Percentiles rank a stretch among this genome's conserved stretches.
These are phyloP conservation scores for Skeletonema menzelii DNA, from an alignment of 108 stramenopile species.

Conservation along the genomic window DNA sequence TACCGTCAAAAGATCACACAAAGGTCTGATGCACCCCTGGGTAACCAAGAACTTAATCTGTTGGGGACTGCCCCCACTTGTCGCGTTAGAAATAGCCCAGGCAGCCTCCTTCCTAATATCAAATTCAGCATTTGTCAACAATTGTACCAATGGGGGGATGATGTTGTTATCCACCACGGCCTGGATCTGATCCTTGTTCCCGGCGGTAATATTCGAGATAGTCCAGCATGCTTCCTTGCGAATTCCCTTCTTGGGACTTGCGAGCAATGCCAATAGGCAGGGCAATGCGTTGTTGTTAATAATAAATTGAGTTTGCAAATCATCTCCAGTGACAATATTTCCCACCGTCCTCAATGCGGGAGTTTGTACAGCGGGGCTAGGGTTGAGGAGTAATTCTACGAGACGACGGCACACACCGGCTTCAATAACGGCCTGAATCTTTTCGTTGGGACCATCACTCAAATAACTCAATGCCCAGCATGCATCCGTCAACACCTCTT, in stretches of 20 bases:
- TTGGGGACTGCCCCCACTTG: slow-evolving; percentile 91
- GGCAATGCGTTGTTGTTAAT: slow-evolving; percentile 96
- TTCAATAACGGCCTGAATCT: slow-evolving; percentile 98
- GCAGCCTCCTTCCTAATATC: slow-evolving; percentile 99
- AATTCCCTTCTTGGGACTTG: slow-evolving; percentile 95
- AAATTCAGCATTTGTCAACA: slow-evolving; percentile 93
- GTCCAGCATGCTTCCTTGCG: slow-evolving; percentile 99
- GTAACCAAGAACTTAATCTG: slow-evolving; percentile 95
- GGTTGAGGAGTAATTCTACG: slow-evolving; percentile 94
- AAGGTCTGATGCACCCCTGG: slow-evolving; percentile 92
- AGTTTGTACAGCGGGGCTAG: slow-evolving; percentile 93
- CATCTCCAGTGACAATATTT: slow-evolving; percentile 98
- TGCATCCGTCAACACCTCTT: slow-evolving; percentile 98
- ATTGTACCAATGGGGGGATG: slow-evolving; percentile 93
- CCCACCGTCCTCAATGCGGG: slow-evolving; percentile 98
- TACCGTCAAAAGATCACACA: slow-evolving; percentile 90
- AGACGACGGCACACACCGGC: slow-evolving; percentile 94
- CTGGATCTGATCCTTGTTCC: slow-evolving; percentile 98
- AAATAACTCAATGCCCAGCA: slow-evolving; percentile 99
- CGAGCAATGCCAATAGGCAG: slow-evolving; percentile 90
- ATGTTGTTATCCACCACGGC: slow-evolving; percentile 95
- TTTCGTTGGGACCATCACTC: slow-evolving; percentile 96
- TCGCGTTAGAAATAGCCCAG: slow-evolving; percentile 99
- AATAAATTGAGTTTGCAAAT: slow-evolving; percentile 94
- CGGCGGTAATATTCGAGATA: slow-evolving; percentile 98